These are phyloP conservation scores for Rhypophila decipiens DNA, from an alignment of 495 filamentous ascomycete genomes.

Conservation along the genomic window DNA sequence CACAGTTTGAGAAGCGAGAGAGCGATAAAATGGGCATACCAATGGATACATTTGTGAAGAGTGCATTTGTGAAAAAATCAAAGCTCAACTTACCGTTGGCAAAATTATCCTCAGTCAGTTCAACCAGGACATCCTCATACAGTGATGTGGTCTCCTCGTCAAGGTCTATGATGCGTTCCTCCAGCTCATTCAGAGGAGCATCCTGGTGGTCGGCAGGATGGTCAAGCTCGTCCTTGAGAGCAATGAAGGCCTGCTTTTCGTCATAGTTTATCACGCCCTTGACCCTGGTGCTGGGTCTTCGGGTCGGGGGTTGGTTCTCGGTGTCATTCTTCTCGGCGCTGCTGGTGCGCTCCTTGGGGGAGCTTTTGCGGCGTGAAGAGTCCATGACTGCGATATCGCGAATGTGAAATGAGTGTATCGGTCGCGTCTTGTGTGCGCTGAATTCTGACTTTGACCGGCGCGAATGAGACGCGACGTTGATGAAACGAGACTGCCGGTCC, in stretches of 20 bases:
- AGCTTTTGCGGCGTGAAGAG: neutral
- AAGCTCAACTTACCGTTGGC: slow-evolving; percentile 44
- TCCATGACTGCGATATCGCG: neutral
- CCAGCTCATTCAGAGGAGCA: slow-evolving; percentile 35
- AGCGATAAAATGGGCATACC: neutral
- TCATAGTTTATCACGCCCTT: slow-evolving; percentile 88
- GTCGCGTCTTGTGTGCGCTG: neutral
- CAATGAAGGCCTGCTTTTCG: slow-evolving; percentile 77
- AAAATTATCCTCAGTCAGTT: slow-evolving; percentile 55
- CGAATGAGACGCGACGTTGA: neutral
- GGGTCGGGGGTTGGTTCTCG: too few relatives aligned
- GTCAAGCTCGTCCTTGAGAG: slow-evolving; percentile 48
- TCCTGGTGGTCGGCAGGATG: slow-evolving; percentile 24
- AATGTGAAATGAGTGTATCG: neutral
- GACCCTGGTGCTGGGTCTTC: slow-evolving; percentile 58
- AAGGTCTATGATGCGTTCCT: slow-evolving; percentile 56
- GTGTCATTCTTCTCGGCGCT: slow-evolving; percentile 5
- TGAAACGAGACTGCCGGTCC: neutral
- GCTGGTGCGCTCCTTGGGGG: too few relatives aligned
- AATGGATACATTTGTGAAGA: too few relatives aligned
- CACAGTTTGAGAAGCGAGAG: neutral
- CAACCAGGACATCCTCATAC: slow-evolving; percentile 60
- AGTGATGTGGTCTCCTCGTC: slow-evolving; percentile 61
- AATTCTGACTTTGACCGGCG: neutral
- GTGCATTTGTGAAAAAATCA: too few relatives aligned